A percentile compares a stretch with the other conserved stretches of the same genome.
Conservation (phyloP, 768 basidiomycete genomes). For the Phlebiopsis gigantea region DNA sequence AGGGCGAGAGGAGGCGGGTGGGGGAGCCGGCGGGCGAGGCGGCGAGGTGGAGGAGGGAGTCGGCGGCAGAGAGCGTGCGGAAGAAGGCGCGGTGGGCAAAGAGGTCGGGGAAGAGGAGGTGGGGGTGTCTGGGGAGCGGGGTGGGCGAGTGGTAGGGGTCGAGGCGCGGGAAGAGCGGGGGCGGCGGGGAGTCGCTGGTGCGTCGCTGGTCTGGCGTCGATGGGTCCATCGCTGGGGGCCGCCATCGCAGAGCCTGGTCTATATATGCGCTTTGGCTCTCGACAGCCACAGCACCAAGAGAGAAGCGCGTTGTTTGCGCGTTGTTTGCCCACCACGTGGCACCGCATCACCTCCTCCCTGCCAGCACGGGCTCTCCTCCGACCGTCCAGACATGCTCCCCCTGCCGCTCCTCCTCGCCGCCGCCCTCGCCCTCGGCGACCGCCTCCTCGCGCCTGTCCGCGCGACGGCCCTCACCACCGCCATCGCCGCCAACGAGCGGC, state of each 20-base stretch:
- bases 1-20: neutral
- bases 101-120: neutral
- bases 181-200: neutral
- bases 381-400: neutral
- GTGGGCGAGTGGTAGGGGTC: neutral
- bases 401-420: constrained; percentile 10
- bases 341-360: neutral
- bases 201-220: neutral
- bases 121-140: neutral
- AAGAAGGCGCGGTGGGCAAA: neutral
- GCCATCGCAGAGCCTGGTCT: neutral
- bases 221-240: neutral
- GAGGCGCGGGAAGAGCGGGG: neutral
- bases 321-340: constrained; percentile 15
- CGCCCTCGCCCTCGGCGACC: constrained; percentile 16
- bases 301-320: constrained; percentile 21
- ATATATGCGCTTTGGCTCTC: neutral
- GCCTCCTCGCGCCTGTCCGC: constrained; percentile 16
- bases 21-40: neutral
- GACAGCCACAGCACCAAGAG: neutral
- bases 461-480: constrained; percentile 77
- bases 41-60: constrained; percentile 1
- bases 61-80: neutral
- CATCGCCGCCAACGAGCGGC: constrained; percentile 70
- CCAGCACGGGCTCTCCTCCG: neutral